A percentile compares a stretch with the other conserved stretches of the same genome.
Evolutionary conservation across 179 eudicot genomes (phyloP).

Genomic region (Nepenthes alata): DNA sequence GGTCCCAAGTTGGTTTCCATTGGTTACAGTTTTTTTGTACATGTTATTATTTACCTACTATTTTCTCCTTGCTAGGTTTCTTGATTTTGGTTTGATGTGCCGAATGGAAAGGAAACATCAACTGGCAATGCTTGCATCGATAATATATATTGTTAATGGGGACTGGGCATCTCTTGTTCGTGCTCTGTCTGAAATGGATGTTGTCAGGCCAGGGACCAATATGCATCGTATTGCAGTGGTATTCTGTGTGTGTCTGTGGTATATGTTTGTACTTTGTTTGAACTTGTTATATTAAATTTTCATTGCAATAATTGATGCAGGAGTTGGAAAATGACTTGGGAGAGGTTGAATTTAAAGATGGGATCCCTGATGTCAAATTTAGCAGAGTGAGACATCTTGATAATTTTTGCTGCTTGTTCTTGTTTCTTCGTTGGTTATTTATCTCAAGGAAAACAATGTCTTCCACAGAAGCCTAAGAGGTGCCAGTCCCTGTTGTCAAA

Average conservation of each 20-base stretch:
- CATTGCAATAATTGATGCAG: constrained; percentile 28
- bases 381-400: constrained; percentile 50
- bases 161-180: constrained; percentile 88
- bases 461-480: too few relatives aligned
- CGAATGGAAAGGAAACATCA: constrained; percentile 95
- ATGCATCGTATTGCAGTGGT: constrained; percentile 71
- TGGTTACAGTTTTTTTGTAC: not conserved
- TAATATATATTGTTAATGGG: constrained; percentile 90
- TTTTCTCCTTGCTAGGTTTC: constrained; percentile 40
- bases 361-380: constrained; percentile 89
- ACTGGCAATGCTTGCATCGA: constrained; percentile 87
- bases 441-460: not conserved
- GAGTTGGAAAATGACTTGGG: constrained; percentile 81
- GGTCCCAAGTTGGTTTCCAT: not conserved
- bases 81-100: constrained; percentile 92
- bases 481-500: not conserved
- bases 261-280: not conserved
- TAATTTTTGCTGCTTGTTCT: not conserved
- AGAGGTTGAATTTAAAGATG: constrained; percentile 57
- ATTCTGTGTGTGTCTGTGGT: constrained; percentile 7
- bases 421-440: constrained; percentile 1
- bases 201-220: constrained; percentile 68
- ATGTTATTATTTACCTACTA: constrained; percentile 8
- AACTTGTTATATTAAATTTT: too few relatives aligned
- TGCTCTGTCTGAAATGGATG: constrained; percentile 80